phyloP scores from a whole-genome alignment of 352 stramenopile genomes.

The Phytophthora nicotianae region DNA sequence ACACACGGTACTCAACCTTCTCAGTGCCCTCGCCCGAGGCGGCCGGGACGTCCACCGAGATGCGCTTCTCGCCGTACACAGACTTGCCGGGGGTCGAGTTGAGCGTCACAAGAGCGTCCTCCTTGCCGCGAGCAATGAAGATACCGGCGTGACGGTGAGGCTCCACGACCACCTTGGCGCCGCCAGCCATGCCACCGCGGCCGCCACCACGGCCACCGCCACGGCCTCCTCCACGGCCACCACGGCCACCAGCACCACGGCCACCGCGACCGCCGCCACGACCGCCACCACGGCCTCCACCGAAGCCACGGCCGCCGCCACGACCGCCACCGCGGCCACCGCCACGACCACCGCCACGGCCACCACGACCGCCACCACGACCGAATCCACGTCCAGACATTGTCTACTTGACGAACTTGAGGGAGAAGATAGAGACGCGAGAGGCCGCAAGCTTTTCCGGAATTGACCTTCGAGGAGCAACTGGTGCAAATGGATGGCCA shows the following conservation, averaged over 20 bases:
- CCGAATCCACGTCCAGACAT: constrained; percentile 75
- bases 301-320: constrained; percentile 51
- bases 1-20: constrained; percentile 99
- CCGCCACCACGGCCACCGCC: constrained; percentile 66
- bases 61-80: constrained; percentile 99
- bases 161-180: constrained; percentile 97
- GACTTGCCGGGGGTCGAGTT: constrained; percentile 98
- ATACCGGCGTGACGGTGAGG: constrained; percentile 98
- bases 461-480: constrained; percentile 22
- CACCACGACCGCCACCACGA: constrained; percentile 57
- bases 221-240: constrained; percentile 50
- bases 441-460: constrained; percentile 20
- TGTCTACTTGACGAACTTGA: constrained; percentile 24
- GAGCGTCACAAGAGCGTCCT: constrained; percentile 98
- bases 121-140: constrained; percentile 98
- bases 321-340: constrained; percentile 47
- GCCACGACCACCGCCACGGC: constrained; percentile 41
- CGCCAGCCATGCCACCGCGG: constrained; percentile 93
- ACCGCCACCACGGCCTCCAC: constrained; percentile 48
- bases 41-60: constrained; percentile 96
- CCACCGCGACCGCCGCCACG: constrained; percentile 49
- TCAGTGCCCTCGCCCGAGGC: constrained; percentile 89
- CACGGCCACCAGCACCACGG: constrained; percentile 45
- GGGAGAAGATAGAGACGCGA: constrained; percentile 18
- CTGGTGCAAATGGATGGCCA: constrained; percentile 29